phyloP scores from a whole-genome alignment of 108 stramenopile genomes.

The Mediolabrus comicus region DNA sequence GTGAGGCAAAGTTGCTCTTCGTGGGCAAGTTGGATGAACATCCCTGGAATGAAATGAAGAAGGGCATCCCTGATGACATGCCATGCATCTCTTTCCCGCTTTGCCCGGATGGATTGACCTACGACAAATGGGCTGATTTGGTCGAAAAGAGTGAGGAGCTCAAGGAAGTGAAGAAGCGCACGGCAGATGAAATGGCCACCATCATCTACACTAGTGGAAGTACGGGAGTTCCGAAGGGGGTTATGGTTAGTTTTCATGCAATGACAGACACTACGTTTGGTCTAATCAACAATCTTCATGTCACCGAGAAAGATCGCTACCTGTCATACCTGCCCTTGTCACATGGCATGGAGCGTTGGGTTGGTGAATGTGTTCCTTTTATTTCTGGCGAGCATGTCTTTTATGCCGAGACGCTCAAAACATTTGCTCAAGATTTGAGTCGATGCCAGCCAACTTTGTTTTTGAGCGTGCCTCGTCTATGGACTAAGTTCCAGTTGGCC shows the following conservation, averaged over 20 bases:
- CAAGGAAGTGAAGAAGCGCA: conserved; percentile 52
- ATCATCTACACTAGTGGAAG: conserved; percentile 81
- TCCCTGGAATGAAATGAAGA: conserved; percentile 77
- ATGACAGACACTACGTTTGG: conserved; percentile 63
- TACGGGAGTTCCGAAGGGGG: conserved; percentile 83
- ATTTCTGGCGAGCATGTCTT: conserved; percentile 55
- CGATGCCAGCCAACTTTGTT: conserved; percentile 75
- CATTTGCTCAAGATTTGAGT: conserved; percentile 68
- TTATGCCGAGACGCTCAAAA: conserved; percentile 63
- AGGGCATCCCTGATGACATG: conserved; percentile 59
- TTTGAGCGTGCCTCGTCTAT: conserved; percentile 76
- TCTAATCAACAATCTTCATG: conserved; percentile 39
- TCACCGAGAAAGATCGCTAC: conserved; percentile 76
- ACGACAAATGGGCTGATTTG: conserved; percentile 64
- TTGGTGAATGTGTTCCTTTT: conserved; percentile 69
- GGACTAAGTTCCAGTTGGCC: conserved; percentile 82
- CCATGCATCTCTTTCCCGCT: conserved; percentile 65
- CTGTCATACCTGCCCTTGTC: conserved; percentile 69
- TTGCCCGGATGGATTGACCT: conserved; percentile 48
- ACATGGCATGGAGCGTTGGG: conserved; percentile 84
- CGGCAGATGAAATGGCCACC: conserved; percentile 72
- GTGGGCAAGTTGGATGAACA: conserved; percentile 76
- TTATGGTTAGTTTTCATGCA: conserved; percentile 69
- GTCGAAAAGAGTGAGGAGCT: conserved; percentile 34
- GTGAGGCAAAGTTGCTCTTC: conserved; percentile 71